phyloP scores from a whole-genome alignment of 2,329 filamentous ascomycete species.

The Cryphonectria nitschkei region DNA sequence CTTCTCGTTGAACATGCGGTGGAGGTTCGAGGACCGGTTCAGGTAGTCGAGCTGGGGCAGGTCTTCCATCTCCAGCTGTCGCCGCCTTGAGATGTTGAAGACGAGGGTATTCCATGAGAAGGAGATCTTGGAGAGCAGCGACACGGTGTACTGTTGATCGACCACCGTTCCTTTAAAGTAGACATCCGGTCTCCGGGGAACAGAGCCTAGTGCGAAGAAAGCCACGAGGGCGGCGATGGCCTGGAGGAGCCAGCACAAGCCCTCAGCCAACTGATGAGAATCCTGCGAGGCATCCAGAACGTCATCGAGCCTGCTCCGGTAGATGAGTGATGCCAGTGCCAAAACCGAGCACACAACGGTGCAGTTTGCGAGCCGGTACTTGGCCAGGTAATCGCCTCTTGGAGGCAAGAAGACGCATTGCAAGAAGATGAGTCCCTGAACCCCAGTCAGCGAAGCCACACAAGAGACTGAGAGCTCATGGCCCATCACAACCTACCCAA shows the following conservation, averaged over 20 bases:
- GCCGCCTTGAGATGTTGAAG: conserved; percentile 37
- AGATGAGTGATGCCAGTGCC: conserved; percentile 33
- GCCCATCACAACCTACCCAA: conserved; percentile 32
- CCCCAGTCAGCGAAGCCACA: conserved; percentile 10
- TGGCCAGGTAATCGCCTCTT: conserved; percentile 35
- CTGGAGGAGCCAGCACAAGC: conserved; percentile 37
- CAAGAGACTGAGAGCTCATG: not conserved
- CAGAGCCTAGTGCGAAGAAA: conserved; percentile 35
- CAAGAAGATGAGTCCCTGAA: conserved; percentile 34
- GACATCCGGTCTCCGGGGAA: conserved; percentile 41
- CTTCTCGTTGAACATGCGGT: conserved; percentile 31
- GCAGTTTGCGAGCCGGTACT: conserved; percentile 35
- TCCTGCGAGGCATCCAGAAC: conserved; percentile 30
- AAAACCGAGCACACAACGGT: conserved; percentile 35
- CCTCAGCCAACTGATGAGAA: conserved; percentile 24
- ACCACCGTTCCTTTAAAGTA: conserved; percentile 37
- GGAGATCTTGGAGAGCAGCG: conserved; percentile 35
- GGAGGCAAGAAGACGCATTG: conserved; percentile 38
- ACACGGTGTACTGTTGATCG: conserved; percentile 42
- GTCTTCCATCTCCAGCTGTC: conserved; percentile 38
- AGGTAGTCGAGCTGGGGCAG: conserved; percentile 38
- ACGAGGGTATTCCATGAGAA: conserved; percentile 41
- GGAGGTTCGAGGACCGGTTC: conserved; percentile 37
- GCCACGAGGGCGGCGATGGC: conserved; percentile 32
- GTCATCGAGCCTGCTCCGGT: conserved; percentile 36